Base-by-base conservation (phyloP, 2,329 filamentous ascomycete species). In the Verticillium klebahnii region DNA sequence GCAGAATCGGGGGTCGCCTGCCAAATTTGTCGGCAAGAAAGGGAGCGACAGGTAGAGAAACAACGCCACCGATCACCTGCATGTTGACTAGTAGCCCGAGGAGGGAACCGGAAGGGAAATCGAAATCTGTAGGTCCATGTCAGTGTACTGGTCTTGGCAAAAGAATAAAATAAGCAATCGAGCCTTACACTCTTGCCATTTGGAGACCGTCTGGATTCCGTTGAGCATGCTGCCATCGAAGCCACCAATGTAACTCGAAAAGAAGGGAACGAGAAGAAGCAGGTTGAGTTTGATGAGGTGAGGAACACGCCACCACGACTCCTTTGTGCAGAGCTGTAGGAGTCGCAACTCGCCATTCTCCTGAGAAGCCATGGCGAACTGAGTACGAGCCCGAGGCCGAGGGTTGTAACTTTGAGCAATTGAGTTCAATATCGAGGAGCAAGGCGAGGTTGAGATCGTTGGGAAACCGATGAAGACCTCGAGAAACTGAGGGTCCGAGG, bases 31-130 rank as follows among this genome's bases (percentile, higher is more conserved):
- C 83, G 60, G 84, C 82, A 12, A 87, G 64, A 50, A 81, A 70
- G 3, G 85, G 81, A 11, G 87, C 83, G 36, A 87, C 73, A 2
- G 83, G 84, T 45, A 88, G 82, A 29, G 82, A 82, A 54, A 77
- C 73, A 63, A 88, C 78, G 61, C 82, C 83, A 56, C 85, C 85
- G 45, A 88, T 80, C 66, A 83, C 83, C 72, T 87, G 87, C 64
- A 84, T 80, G 8, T 84, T 83, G 11, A 80, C 81, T 2, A 88
- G 76, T 34, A 88, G 77, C 58, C 85, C 85, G 9, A 80, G 72
- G 70, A 72, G 66, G 62, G 73, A 69, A 65, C 79, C 70, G 69
- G 78, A 52, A 1, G 77, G 83, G 61, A 81, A 58, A 34, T 75
- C 72, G 66, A 86, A 86, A 69, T 78, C 80, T 25, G 69, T 68